Base-by-base conservation (phyloP, 2,329 filamentous ascomycete genomes). In the Nemania abortiva region DNA sequence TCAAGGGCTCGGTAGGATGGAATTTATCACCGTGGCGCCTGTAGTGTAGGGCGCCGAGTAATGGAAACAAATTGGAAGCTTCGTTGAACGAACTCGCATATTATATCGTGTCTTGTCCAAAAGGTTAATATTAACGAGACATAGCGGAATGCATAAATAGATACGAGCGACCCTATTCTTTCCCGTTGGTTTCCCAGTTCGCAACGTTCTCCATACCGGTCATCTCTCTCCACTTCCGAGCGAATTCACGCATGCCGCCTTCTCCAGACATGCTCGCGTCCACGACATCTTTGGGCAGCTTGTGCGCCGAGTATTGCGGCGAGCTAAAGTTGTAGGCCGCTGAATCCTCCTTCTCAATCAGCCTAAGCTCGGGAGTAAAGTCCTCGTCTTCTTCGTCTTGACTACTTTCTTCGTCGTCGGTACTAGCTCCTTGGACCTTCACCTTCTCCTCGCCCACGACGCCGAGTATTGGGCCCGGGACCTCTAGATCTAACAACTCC, bases 271-370 rank as follows among this genome's bases (percentile, higher is more conserved):
- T 76, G 73, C 89, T 88, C 22, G 90, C 90, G 74, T 91, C 89
- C 2, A 98, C 95, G 1, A 98, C 94, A 74, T 99, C 96, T 79
- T 91, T 94, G 0, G 96, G 96, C 74, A 99, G 83, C 81, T 98
- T 99, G 78, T 98, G 95, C 2, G 96, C 95, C 70, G 94, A 97
- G 80, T 97, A 98, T 76, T 95, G 92, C 1, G 94, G 89, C 4
- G 92, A 92, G 72, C 88, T 90, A 78, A 98, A 97, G 74, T 92
- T 92, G 78, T 94, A 96, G 0, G 95, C 95, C 69, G 95, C 92
- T 0, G 95, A 94, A 73, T 98, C 95, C 72, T 95, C 91, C 78
- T 90, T 90, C 74, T 91, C 89, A 55, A 99, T 88, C 9, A 98
- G 85, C 50, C 95, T 87, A 72, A 99, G 87, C 80, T 98, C 95